Evolutionary conservation across 345 rosid genomes (phyloP).

Genomic region (Dimocarpus longan): DNA sequence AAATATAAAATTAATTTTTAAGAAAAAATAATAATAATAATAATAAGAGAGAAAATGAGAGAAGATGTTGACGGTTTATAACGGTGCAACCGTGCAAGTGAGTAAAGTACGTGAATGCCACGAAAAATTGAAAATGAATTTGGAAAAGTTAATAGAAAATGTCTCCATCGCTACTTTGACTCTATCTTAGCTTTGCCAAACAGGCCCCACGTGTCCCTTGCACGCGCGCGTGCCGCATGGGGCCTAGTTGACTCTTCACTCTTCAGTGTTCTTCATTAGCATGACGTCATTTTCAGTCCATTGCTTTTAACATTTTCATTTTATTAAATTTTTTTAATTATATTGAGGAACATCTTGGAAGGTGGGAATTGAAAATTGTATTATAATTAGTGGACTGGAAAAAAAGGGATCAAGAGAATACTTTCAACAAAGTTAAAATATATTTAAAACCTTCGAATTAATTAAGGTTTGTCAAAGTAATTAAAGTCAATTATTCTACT

Average conservation of each 20-base stretch:
- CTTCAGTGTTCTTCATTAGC: neutral
- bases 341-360: slow-evolving; percentile 9
- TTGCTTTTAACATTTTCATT: neutral
- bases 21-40: too few relatives aligned
- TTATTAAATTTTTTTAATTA: neutral
- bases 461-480: slow-evolving; percentile 1
- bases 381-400: neutral
- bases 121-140: slow-evolving; percentile 10
- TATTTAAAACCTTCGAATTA: neutral
- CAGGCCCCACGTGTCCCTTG: slow-evolving; percentile 35
- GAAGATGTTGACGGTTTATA: neutral
- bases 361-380: neutral
- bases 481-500: neutral
- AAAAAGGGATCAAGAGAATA: neutral
- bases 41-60: neutral
- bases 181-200: slow-evolving; percentile 14
- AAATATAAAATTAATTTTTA: too few relatives aligned
- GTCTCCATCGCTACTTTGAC: slow-evolving; percentile 28
- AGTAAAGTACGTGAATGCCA: neutral
- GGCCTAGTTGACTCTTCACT: slow-evolving; percentile 44
- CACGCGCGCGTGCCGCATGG: slow-evolving; percentile 43
- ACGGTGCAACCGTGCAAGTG: too few relatives aligned
- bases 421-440: neutral
- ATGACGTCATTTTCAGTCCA: slow-evolving; percentile 14
- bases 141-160: neutral